phyloP scores from a whole-genome alignment of 164 flowering plant genomes.

The Macadamia tetraphylla region DNA sequence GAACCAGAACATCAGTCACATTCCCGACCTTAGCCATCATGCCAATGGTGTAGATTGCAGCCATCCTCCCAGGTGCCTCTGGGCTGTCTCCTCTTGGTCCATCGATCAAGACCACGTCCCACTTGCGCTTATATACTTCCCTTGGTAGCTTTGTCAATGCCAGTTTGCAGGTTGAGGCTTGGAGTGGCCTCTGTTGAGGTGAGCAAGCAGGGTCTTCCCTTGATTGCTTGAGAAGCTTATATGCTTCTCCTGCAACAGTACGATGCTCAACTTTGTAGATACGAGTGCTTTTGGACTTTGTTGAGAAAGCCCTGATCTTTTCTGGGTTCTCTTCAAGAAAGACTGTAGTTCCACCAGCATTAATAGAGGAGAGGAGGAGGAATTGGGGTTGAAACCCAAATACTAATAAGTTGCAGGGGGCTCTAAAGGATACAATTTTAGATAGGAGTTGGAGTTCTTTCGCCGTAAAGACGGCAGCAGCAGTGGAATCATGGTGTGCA shows the following conservation, averaged over 20 bases:
- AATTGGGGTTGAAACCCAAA: conserved; percentile 59
- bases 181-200: conserved; percentile 24
- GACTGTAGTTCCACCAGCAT: conserved; percentile 64
- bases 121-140: conserved; percentile 46
- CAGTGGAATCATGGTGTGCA: conserved; percentile 4
- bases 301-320: conserved; percentile 23
- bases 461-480: conserved; percentile 24
- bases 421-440: conserved; percentile 35
- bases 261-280: conserved; percentile 46
- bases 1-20: neutral
- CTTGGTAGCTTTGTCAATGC: conserved; percentile 51
- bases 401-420: conserved; percentile 79
- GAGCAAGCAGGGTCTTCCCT: conserved; percentile 46
- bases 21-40: conserved; percentile 63
- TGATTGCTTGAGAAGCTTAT: conserved; percentile 55
- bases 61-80: conserved; percentile 84
- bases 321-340: conserved; percentile 59
- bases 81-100: conserved; percentile 62
- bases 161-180: conserved; percentile 46
- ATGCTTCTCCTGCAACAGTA: conserved; percentile 51
- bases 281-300: conserved; percentile 19
- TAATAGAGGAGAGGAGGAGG: conserved; percentile 39
- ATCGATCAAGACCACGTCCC: conserved; percentile 85
- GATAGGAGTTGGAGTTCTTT: conserved; percentile 53
- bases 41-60: conserved; percentile 61